A percentile compares a stretch with the other conserved stretches of the same genome.
Evolutionary conservation across 345 rosid genomes (phyloP).

Genomic region (Linum lewisii): DNA sequence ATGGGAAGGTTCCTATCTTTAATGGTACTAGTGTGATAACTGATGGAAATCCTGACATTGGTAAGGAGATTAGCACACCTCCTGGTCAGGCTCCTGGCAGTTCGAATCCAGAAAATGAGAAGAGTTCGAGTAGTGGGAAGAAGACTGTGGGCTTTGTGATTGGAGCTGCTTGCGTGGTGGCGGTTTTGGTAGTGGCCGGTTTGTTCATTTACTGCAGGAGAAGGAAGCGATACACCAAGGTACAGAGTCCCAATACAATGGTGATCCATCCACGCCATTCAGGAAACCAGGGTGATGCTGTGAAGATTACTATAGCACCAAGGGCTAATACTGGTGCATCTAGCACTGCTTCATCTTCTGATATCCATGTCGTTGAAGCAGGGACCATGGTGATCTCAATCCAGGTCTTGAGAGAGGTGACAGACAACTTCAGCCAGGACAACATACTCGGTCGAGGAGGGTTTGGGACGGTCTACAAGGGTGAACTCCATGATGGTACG

Average conservation of each 20-base stretch:
- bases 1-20: conserved; percentile 43
- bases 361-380: conserved; percentile 24
- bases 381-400: conserved; percentile 60
- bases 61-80: conserved; percentile 7
- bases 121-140: no score
- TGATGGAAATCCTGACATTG: conserved; percentile 42
- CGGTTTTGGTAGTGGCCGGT: background rate
- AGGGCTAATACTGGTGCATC: background rate
- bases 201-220: conserved; percentile 8
- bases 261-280: no score
- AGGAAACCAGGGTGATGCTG: background rate
- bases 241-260: no score
- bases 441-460: conserved; percentile 81
- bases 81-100: conserved; percentile 14
- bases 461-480: conserved; percentile 76
- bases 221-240: no score
- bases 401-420: conserved; percentile 61
- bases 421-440: conserved; percentile 54
- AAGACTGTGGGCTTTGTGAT: no score
- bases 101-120: background rate
- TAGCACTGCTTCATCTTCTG: background rate
- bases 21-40: conserved; percentile 26
- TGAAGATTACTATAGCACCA: background rate
- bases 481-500: conserved; percentile 79
- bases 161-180: no score